A percentile compares a stretch with the other conserved stretches of the same genome.
Conservation (phyloP, 306 rosid species). For the Echinosophora koreensis region DNA sequence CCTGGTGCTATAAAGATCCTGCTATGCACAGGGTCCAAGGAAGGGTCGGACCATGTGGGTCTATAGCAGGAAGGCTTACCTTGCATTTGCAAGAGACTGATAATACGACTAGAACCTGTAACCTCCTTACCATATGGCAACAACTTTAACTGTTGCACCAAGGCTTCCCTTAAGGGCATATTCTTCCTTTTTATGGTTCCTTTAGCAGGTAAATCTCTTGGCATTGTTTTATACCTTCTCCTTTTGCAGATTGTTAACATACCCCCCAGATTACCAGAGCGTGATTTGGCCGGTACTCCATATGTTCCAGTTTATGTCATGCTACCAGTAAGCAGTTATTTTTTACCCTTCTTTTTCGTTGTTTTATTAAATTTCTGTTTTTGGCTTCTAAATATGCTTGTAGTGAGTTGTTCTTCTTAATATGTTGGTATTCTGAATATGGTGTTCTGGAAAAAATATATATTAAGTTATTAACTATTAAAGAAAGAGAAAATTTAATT, state of each 20-base stretch:
- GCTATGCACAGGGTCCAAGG: no score
- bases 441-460: slow-evolving; percentile 14
- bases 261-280: slow-evolving; percentile 66
- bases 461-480: slow-evolving; percentile 13
- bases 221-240: slow-evolving; percentile 32
- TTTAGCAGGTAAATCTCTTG: slow-evolving; percentile 27
- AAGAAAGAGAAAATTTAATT: slow-evolving; percentile 9
- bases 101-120: no score
- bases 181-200: slow-evolving; percentile 27
- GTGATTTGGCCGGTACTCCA: slow-evolving; percentile 79
- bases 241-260: slow-evolving; percentile 68
- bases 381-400: slow-evolving; percentile 38
- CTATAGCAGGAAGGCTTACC: no score
- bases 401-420: slow-evolving; percentile 32
- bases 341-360: slow-evolving; percentile 23
- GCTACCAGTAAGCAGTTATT: slow-evolving; percentile 77
- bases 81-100: no score
- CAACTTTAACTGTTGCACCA: no score
- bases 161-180: background rate
- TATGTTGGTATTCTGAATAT: slow-evolving; percentile 19
- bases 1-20: no score
- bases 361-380: slow-evolving; percentile 25
- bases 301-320: slow-evolving; percentile 91
- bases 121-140: no score
- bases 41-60: no score